These are phyloP conservation scores for Candolleomyces eurysporus DNA, from an alignment of 768 basidiomycete genomes.

Conservation along the genomic window DNA sequence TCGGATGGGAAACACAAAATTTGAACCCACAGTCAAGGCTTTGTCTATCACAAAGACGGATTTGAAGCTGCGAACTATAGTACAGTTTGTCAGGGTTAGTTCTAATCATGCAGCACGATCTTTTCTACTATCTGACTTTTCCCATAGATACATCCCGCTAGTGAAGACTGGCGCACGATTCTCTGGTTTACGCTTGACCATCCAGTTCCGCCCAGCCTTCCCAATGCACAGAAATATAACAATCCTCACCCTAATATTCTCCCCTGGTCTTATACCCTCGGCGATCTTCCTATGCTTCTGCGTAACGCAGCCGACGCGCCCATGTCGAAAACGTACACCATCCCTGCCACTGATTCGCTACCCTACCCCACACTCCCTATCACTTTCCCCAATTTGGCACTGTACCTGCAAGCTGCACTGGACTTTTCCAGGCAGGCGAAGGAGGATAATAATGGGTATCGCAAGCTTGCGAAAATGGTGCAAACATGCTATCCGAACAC, in stretches of 20 bases:
- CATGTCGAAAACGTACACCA: conserved; percentile 67
- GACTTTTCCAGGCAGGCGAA: conserved; percentile 63
- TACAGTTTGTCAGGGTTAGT: conserved; percentile 77
- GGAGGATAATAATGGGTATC: conserved; percentile 60
- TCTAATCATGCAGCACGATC: neutral
- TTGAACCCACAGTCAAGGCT: conserved; percentile 72
- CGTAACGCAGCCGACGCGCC: conserved; percentile 61
- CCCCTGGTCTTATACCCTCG: conserved; percentile 71
- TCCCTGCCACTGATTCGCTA: conserved; percentile 56
- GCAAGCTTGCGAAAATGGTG: conserved; percentile 69
- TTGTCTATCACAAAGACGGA: conserved; percentile 54
- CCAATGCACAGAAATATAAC: conserved; percentile 44
- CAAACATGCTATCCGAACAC: conserved; percentile 60
- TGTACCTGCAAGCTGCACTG: conserved; percentile 71
- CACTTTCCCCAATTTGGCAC: conserved; percentile 69
- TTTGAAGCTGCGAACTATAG: conserved; percentile 64
- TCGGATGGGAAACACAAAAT: conserved; percentile 60
- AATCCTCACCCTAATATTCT: conserved; percentile 62
- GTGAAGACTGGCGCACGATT: conserved; percentile 68
- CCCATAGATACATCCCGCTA: conserved; percentile 53
- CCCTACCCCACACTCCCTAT: conserved; percentile 75
- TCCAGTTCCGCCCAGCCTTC: conserved; percentile 48
- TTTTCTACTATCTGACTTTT: neutral
- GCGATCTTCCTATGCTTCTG: conserved; percentile 57
- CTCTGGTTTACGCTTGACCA: conserved; percentile 78